A percentile compares a stretch with the other conserved stretches of the same genome.
Conservation (phyloP, 768 basidiomycete genomes). For the Crepidotus variabilis region DNA sequence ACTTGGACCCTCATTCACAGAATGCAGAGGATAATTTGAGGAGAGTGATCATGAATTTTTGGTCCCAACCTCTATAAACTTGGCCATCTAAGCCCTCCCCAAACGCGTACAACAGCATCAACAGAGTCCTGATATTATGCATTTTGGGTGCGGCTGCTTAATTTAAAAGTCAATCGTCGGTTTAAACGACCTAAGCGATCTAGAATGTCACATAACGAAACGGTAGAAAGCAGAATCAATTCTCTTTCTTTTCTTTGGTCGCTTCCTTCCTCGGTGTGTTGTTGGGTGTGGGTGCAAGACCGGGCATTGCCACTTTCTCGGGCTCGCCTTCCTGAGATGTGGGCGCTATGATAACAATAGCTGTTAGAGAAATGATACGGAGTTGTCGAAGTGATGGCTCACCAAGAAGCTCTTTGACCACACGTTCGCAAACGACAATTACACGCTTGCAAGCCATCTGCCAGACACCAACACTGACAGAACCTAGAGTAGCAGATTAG, state of each 20-base stretch:
- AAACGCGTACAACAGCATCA: too few relatives aligned
- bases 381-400: slow-evolving; percentile 13
- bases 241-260: slow-evolving; percentile 6
- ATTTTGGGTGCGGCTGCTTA: too few relatives aligned
- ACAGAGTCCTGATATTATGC: too few relatives aligned
- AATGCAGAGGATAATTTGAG: too few relatives aligned
- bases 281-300: slow-evolving; percentile 17
- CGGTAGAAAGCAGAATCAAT: neutral
- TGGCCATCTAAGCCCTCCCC: too few relatives aligned
- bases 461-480: slow-evolving; percentile 92
- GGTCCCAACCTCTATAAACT: too few relatives aligned
- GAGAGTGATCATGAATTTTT: too few relatives aligned
- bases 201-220: neutral
- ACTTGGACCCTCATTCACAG: too few relatives aligned
- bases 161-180: too few relatives aligned
- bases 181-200: too few relatives aligned
- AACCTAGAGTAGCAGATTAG: slow-evolving; percentile 46
- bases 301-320: slow-evolving; percentile 5
- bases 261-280: slow-evolving; percentile 18
- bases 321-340: neutral
- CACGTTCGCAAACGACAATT: slow-evolving; percentile 70
- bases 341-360: neutral
- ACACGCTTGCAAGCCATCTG: slow-evolving; percentile 90
- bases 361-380: neutral
- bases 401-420: slow-evolving; percentile 62